A percentile compares a stretch with the other conserved stretches of the same genome.
Evolutionary conservation across 1,139 yeast genomes (phyloP).

Genomic region (Arxiozyma heterogenica): DNA sequence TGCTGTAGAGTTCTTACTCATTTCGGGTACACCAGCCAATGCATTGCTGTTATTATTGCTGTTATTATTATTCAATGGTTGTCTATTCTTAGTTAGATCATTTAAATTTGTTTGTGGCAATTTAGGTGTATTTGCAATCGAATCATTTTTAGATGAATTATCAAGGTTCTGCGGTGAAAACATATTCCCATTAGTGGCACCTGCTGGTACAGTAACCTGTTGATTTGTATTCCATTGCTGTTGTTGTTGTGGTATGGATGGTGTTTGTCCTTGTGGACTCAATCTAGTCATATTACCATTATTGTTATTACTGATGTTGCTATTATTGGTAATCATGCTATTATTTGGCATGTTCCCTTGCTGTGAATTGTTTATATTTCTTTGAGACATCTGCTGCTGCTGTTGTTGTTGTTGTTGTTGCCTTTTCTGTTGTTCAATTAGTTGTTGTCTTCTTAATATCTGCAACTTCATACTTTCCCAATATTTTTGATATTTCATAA

Average conservation of each 20-base stretch:
- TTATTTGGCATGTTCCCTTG: slow-evolving; percentile 17
- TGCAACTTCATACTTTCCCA: slow-evolving; percentile 62
- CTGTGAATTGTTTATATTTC: slow-evolving; percentile 15
- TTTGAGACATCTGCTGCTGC: slow-evolving; percentile 17
- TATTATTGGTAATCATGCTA: slow-evolving; percentile 2
- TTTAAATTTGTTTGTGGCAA: neutral
- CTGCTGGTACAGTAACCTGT: neutral
- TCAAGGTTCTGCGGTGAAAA: neutral
- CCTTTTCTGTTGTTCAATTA: slow-evolving; percentile 29
- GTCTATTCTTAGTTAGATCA: neutral
- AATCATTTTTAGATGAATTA: neutral
- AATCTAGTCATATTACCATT: neutral
- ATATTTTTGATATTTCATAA: slow-evolving; percentile 63
- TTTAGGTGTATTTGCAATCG: slow-evolving; percentile 2
- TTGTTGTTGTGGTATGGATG: slow-evolving; percentile 12
- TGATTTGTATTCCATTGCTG: slow-evolving; percentile 10
- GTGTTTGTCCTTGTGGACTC: slow-evolving; percentile 5
- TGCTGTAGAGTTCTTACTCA: neutral
- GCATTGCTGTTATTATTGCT: neutral
- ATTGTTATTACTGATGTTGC: neutral
- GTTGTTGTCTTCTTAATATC: slow-evolving; percentile 35
- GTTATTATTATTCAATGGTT: neutral
- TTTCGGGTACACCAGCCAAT: neutral
- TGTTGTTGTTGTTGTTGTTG: slow-evolving; percentile 23
- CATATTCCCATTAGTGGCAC: slow-evolving; percentile 10